phyloP scores from a whole-genome alignment of 805 yeast genomes.

The Saturnispora mendoncae region DNA sequence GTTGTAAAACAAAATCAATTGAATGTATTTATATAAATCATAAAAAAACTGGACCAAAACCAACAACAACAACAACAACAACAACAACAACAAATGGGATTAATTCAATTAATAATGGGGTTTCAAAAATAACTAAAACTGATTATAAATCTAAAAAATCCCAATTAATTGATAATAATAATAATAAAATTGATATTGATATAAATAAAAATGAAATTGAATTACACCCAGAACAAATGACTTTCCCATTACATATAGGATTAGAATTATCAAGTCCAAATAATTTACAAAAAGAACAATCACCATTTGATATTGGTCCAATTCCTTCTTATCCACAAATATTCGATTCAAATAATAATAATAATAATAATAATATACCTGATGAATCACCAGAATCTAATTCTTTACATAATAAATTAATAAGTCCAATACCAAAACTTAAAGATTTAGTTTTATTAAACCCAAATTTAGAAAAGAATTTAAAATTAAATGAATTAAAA shows the following conservation, averaged over 20 bases:
- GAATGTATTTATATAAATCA: constrained; percentile 23
- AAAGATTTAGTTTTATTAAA: constrained; percentile 3
- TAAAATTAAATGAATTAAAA: constrained; percentile 15
- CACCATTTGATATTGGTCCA: constrained; percentile 8
- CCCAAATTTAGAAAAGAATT: constrained; percentile 5
- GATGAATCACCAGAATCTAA: too few species aligned
- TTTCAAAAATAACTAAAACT: too few species aligned
- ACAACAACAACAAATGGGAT: too few species aligned
- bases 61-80: constrained; percentile 1
- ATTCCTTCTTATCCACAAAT: constrained; percentile 9
- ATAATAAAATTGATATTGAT: background rate
- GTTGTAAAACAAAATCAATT: constrained; percentile 17
- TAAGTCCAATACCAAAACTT: constrained; percentile 1
- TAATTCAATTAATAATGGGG: too few species aligned
- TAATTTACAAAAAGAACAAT: too few species aligned
- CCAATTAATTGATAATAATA: background rate
- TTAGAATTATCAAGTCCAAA: background rate
- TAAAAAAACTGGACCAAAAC: constrained; percentile 29
- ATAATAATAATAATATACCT: too few species aligned
- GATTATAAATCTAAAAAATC: too few species aligned
- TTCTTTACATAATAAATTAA: too few species aligned
- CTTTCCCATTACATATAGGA: background rate
- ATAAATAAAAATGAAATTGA: background rate
- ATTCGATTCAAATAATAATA: constrained; percentile 4
- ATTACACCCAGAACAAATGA: background rate